Base-by-base conservation (phyloP, 768 basidiomycete species). In the Leccinum subgranulosum region DNA sequence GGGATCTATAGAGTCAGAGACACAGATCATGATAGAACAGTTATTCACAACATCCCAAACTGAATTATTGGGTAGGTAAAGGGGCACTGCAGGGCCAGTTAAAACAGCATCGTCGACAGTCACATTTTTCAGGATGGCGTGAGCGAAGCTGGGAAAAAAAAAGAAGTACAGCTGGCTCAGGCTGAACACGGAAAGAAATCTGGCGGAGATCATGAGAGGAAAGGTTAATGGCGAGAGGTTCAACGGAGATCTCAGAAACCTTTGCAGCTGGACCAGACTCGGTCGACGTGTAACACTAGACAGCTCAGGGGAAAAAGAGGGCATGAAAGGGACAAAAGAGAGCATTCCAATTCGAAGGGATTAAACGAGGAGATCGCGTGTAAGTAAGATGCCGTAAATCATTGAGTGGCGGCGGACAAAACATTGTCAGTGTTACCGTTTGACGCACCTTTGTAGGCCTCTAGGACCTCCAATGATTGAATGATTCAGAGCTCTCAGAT, bases 81-180 rank as follows among this genome's bases (percentile, higher is more conserved):
- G 36, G 0, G 60, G 55, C 6, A 58, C 41, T 27, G 51, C 46
- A 1, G 55, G 0, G n/a, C 65, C 65, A 10, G 17, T 54, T n/a
- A 41, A 12, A 7, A 45, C 55, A 0, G 63, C 58, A 36, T 66
- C 66, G 6, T 65, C 63, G 15, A 65, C 27, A 9, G 63, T 62
- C 15, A 62, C 48, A 6, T 62, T 65, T 36, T 56, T 55, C 25
- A 60, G 39, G 2, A 39, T 49, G 11, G 66, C 62, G 7, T 51
- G 33, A 14, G 49, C 23, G 4, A 48, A n/a, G n/a, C 23, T 5
- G 12, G 19, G 7, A 11, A 58, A 56, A 12, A 59, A 14, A n/a
- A 34, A 1, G 6, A 51, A n/a, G 23, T 23, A 31, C 39, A 48
- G 14, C 25, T 25, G 23, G 6, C 9, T 23, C 25, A 23, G 23